phyloP scores from a whole-genome alignment of 2,329 filamentous ascomycete genomes.

The Neofusicoccum umdonicola region DNA sequence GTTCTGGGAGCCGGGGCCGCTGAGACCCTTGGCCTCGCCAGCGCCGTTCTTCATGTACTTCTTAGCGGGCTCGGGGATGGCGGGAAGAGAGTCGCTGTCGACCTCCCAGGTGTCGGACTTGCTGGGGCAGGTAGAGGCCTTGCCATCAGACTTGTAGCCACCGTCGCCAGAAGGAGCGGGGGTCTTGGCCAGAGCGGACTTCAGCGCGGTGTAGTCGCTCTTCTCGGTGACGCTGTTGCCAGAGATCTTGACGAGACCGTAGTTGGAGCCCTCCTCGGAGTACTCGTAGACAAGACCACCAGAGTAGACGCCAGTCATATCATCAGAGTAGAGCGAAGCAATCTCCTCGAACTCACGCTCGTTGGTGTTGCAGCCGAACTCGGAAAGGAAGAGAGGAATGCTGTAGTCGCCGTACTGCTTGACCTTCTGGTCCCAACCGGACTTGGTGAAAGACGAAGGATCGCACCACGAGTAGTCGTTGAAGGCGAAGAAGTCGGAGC shows the following conservation, averaged over 20 bases:
- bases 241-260: slow-evolving; percentile 70
- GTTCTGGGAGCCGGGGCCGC: slow-evolving; percentile 53
- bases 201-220: slow-evolving; percentile 61
- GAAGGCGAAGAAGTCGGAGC: slow-evolving; percentile 85
- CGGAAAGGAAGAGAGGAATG: slow-evolving; percentile 74
- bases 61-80: slow-evolving; percentile 55
- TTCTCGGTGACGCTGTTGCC: slow-evolving; percentile 56
- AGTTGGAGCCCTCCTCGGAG: slow-evolving; percentile 63
- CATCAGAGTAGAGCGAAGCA: slow-evolving; percentile 68
- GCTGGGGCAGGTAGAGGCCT: slow-evolving; percentile 54
- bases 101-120: slow-evolving; percentile 58
- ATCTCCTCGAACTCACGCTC: slow-evolving; percentile 80
- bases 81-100: slow-evolving; percentile 49
- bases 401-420: slow-evolving; percentile 36
- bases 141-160: slow-evolving; percentile 56
- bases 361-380: slow-evolving; percentile 87
- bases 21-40: slow-evolving; percentile 56
- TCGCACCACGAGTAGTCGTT: slow-evolving; percentile 80
- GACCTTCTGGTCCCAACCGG: slow-evolving; percentile 68
- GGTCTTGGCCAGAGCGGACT: slow-evolving; percentile 51
- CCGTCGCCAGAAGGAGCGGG: slow-evolving; percentile 55
- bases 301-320: slow-evolving; percentile 91
- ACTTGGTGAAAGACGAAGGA: slow-evolving; percentile 59
- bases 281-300: slow-evolving; percentile 97
- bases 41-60: slow-evolving; percentile 59